Evolutionary conservation across 768 basidiomycete genomes (phyloP), one percentile per base, ranked within the genome.

Genomic region (Mycena rebaudengoi): DNA sequence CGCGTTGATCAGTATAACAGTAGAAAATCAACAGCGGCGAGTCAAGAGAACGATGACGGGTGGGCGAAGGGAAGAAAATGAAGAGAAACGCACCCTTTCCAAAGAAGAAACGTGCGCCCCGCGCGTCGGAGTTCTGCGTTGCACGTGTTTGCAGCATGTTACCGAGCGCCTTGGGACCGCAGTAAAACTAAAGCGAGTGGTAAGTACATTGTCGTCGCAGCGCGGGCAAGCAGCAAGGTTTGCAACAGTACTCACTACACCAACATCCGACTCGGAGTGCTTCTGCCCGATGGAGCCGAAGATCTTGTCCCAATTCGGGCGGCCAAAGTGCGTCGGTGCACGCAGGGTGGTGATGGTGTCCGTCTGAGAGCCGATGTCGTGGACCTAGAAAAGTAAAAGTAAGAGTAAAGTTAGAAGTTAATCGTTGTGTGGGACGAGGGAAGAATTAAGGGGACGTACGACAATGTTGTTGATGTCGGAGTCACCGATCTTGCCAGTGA

Each of bases 391-490:
- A 60, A 10, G 30, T n/a, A 50, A 60, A 1, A 7, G 13, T 46
- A 4, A 49, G 23, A 54, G 41, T 54, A 26, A 50, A 44, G 1
- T 43, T 54, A 7, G 4, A 46, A 28, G 18, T 4, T 29, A 28
- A 41, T 7, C 39, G 28, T n/a, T n/a, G n/a, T n/a, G n/a, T n/a
- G n/a, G n/a, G n/a, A n/a, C 4, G 14, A 8, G n/a, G 25, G 21
- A 3, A 23, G n/a, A 40, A 50, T 57, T 46, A 20, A n/a, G 33
- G 21, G 60, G 35, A 76, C 84, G 65, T 62, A 91, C 93, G 55
- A 96, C 85, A 75, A 98, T 96, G 73, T 97, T 98, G 78, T 89
- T 92, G 85, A 96, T 87, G 67, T 98, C 95, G 72, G 96, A 94
- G 65, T 95, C 92, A 79, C 92, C 91, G 71, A 98, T 85, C 81